Evolutionary conservation across 139 green algal species (phyloP), one percentile per base, ranked within the genome.

Genomic region (Tetradesmus obliquus): DNA sequence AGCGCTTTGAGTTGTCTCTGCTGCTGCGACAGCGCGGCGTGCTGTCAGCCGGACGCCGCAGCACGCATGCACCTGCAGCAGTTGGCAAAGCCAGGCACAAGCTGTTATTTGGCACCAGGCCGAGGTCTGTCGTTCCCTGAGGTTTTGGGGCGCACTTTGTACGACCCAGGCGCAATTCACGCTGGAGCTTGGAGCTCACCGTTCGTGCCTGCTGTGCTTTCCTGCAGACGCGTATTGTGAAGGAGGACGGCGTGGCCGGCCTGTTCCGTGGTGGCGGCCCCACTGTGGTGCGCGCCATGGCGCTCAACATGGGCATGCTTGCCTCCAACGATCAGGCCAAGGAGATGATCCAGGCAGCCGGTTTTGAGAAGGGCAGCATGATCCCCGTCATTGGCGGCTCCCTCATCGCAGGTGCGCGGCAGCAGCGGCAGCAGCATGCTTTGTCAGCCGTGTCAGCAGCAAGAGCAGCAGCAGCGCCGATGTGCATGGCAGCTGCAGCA

Each of bases 291-390:
- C 96, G 98, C 54, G 98, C 98, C 88, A 99, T 99, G 97, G 96
- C 98, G 4, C 96, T 99, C 82, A 99, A 99, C 97, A 99, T 99
- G 98, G 98, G 98, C 91, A 99, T 99, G 98, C 95, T 99, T 69
- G 98, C 98, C 13, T 98, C 97, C 85, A 99, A 99, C 94, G 98
- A 99, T 91, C 97, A 99, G 96, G 96, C 96, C 79, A 98, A 99
- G 95, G 98, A 99, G 95, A 97, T 97, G 91, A 93, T 99, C 32
- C 95, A 96, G 93, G 92, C 92, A 12, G 86, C 94, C 66, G 97
- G 97, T 84, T 96, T 97, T 55, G 92, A 90, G 53, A 96, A 96
- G 93, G 96, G 96, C 86, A 85, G 92, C 85, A 87, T 90, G 8
- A 84, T 92, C n/a, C 84, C 95, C 2, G 93, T 97, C 9, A 60